Percentiles rank a stretch among this genome's conserved stretches.
Conservation (phyloP, 768 basidiomycete genomes). For the Tubosaeta sp. region DNA sequence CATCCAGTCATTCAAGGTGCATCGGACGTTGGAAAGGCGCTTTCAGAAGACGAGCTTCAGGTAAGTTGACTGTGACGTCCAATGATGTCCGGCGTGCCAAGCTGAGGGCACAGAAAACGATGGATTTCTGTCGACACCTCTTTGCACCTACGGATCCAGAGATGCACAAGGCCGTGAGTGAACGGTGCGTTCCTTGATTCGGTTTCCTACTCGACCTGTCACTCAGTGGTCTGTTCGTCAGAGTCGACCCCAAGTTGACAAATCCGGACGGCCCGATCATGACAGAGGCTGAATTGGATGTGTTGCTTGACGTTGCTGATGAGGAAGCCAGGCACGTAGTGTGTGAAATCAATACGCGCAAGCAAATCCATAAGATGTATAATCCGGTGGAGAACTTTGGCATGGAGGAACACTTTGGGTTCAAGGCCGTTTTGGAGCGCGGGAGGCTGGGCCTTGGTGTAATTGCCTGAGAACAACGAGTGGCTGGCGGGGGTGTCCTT, state of each 20-base stretch:
- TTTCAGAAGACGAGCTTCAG: conserved; percentile 8
- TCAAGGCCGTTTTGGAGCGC: conserved; percentile 3
- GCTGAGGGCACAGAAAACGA: conserved; percentile 4
- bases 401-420: conserved; percentile 10
- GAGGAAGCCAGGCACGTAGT: conserved; percentile 10
- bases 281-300: neutral
- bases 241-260: neutral
- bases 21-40: conserved; percentile 2
- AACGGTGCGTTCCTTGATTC: neutral
- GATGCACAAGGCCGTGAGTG: neutral
- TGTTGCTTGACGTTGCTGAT: neutral
- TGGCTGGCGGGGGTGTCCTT: no score
- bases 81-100: neutral
- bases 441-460: conserved; percentile 1
- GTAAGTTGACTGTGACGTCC: neutral
- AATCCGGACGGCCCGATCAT: neutral
- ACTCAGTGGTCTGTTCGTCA: neutral
- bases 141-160: conserved; percentile 5
- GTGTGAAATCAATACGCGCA: conserved; percentile 13
- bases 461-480: neutral
- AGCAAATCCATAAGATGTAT: conserved; percentile 15
- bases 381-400: conserved; percentile 9
- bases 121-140: conserved; percentile 5
- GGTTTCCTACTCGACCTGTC: neutral
- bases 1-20: conserved; percentile 6